phyloP scores from a whole-genome alignment of 2,329 filamentous ascomycete species.

The Plectosphaerella cucumerina region DNA sequence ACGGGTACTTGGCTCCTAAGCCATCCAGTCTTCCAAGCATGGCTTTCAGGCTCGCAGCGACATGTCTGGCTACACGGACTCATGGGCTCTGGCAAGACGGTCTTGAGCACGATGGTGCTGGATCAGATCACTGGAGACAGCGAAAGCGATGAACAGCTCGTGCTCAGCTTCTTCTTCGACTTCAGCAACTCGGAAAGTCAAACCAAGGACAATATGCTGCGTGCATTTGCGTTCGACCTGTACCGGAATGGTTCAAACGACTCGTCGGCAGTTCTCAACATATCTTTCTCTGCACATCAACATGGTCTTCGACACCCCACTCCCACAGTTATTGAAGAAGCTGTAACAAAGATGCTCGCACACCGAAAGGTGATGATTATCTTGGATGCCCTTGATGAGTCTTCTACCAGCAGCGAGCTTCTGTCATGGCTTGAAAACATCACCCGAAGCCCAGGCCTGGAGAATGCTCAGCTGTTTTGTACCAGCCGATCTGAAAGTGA shows the following conservation, averaged over 20 bases:
- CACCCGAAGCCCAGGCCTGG: too few relatives aligned
- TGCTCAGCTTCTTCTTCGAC: not conserved
- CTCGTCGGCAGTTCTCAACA: too few relatives aligned
- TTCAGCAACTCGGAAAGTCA: not conserved
- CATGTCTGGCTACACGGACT: slow-evolving; percentile 15
- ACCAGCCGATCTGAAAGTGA: too few relatives aligned
- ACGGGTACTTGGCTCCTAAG: slow-evolving; percentile 12
- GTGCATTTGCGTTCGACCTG: not conserved
- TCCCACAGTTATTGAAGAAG: not conserved
- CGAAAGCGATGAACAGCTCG: too few relatives aligned
- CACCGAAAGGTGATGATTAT: not conserved
- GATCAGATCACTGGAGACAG: not conserved
- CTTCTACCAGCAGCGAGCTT: too few relatives aligned
- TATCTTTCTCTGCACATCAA: not conserved
- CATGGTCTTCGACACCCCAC: not conserved
- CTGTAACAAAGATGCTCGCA: not conserved
- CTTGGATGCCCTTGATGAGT: not conserved
- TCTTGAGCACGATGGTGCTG: slow-evolving; percentile 7
- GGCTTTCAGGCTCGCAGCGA: slow-evolving; percentile 8
- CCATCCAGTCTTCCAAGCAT: slow-evolving; percentile 7
- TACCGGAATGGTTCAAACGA: too few relatives aligned
- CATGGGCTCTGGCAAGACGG: slow-evolving; percentile 15
- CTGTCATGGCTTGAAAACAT: too few relatives aligned
- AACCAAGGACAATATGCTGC: not conserved
- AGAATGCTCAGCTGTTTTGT: too few relatives aligned